phyloP scores from a whole-genome alignment of 2,329 filamentous ascomycete genomes.

The Amphichorda felina region DNA sequence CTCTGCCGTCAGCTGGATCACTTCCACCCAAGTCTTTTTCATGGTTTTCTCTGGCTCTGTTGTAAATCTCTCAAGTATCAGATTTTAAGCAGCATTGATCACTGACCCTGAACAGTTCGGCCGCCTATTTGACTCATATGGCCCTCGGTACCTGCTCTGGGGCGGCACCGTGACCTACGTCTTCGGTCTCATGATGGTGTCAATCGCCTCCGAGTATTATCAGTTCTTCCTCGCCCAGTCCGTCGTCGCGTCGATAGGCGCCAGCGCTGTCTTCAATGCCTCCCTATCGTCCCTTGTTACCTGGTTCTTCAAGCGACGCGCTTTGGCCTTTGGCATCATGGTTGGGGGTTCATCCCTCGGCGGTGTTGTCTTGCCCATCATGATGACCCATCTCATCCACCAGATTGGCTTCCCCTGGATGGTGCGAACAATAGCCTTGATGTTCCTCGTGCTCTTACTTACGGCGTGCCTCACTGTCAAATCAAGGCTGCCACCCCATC shows the following conservation, averaged over 20 bases:
- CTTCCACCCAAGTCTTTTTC: conserved; percentile 37
- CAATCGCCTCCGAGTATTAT: conserved; percentile 32
- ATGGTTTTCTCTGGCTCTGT: conserved; percentile 36
- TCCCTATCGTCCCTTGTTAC: conserved; percentile 28
- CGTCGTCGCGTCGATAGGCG: conserved; percentile 27
- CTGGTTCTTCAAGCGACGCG: conserved; percentile 41
- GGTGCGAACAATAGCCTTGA: conserved; percentile 32
- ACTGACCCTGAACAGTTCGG: conserved; percentile 27
- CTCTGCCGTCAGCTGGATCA: conserved; percentile 48
- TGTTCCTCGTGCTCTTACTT: conserved; percentile 26
- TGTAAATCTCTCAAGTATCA: conserved; percentile 17
- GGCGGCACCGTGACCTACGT: conserved; percentile 44
- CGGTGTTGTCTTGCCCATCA: conserved; percentile 47
- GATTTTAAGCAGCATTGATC: not conserved
- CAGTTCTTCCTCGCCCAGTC: conserved; percentile 31
- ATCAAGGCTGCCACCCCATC: conserved; percentile 31
- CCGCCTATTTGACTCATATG: conserved; percentile 51
- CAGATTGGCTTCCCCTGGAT: conserved; percentile 33
- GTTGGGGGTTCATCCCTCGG: conserved; percentile 42
- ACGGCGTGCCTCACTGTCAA: conserved; percentile 23
- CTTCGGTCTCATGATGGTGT: conserved; percentile 55
- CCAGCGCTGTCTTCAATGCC: conserved; percentile 28
- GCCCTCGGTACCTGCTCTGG: conserved; percentile 44
- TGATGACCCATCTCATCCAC: conserved; percentile 42
- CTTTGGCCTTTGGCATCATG: conserved; percentile 39